Evolutionary conservation across 2,329 filamentous ascomycete species (phyloP), one percentile per base, ranked within the genome.

Genomic region (Rutstroemia sp.): DNA sequence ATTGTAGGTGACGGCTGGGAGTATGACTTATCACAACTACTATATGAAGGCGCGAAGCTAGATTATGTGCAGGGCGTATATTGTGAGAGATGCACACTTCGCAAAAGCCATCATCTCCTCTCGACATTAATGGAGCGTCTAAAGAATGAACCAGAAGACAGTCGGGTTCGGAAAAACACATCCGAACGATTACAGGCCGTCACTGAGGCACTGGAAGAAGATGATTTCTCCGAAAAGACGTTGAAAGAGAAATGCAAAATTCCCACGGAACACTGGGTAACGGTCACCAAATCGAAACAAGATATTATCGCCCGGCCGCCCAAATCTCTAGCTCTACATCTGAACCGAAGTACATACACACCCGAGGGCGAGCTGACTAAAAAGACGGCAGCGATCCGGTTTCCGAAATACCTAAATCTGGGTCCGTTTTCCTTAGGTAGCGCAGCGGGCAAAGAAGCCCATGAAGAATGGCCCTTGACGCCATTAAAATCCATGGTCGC

Each of bases 341-440:
- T 97, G 69, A 96, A 97, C 67, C 83, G 94, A 42, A 96, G 92
- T 51, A 81, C 94, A 0, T 97, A 96, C 65, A 88, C 96, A 64
- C 78, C 76, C 50, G 95, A 89, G 0, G 89, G 90, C 5, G 76
- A 82, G 58, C 82, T 91, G 70, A 84, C 81, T 67, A 97, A 97
- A 72, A 97, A 97, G 64, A 82, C 83, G 36, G 88, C 92, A 0
- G 77, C 79, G 0, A 88, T 99, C 17, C 77, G 77, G 21, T 97
- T 96, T 64, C 91, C 92, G 0, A 78, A 77, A 58, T 74, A 74
- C 0, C 73, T 97, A 17, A 86, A 96, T 67, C 73, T 99, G 2
- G 86, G 84, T 0, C 81, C 84, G n/a, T 96, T 90, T 92, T 92
- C 86, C 67, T 74, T 96, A 27, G 89, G 89, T 2, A 88, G 81